A percentile compares a stretch with the other conserved stretches of the same genome.
Evolutionary conservation across 345 rosid species (phyloP).

Genomic region (Excoecaria cochinchinensis): DNA sequence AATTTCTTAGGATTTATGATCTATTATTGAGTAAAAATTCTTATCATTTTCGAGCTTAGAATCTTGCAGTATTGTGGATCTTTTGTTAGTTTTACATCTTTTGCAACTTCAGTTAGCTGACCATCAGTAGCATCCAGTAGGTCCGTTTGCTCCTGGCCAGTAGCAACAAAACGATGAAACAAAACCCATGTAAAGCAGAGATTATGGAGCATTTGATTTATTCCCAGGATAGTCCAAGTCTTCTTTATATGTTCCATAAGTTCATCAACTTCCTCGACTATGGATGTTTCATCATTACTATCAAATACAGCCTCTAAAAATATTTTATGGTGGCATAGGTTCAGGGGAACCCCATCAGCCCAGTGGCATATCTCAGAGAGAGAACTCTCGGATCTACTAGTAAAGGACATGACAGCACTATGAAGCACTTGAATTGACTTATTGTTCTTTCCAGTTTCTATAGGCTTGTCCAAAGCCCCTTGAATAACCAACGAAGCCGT

Average conservation of each 20-base stretch:
- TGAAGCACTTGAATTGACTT: slow-evolving; percentile 95
- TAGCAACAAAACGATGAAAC: slow-evolving; percentile 75
- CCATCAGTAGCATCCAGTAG: slow-evolving; percentile 72
- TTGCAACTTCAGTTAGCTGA: slow-evolving; percentile 84
- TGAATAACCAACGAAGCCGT: no score
- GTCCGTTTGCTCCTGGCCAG: slow-evolving; percentile 76
- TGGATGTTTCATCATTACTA: slow-evolving; percentile 56
- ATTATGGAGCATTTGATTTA: slow-evolving; percentile 84
- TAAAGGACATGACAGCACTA: slow-evolving; percentile 74
- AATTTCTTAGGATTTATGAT: no score
- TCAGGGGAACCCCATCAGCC: slow-evolving; percentile 96
- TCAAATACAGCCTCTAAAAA: slow-evolving; percentile 90
- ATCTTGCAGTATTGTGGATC: slow-evolving; percentile 83
- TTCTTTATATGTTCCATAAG: slow-evolving; percentile 97
- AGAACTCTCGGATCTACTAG: slow-evolving; percentile 84
- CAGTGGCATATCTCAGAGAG: slow-evolving; percentile 76
- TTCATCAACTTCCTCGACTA: slow-evolving; percentile 88
- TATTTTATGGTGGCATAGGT: slow-evolving; percentile 78
- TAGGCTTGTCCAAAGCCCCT: slow-evolving; percentile 65
- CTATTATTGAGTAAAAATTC: no score
- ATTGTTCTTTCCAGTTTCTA: slow-evolving; percentile 89
- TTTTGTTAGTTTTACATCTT: slow-evolving; percentile 83
- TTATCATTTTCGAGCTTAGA: slow-evolving; percentile 78
- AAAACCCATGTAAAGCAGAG: slow-evolving; percentile 92
- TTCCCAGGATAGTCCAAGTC: slow-evolving; percentile 90